These are phyloP conservation scores for Camellia lanceoleosa DNA, from an alignment of 148 eudicot species.

Conservation along the genomic window DNA sequence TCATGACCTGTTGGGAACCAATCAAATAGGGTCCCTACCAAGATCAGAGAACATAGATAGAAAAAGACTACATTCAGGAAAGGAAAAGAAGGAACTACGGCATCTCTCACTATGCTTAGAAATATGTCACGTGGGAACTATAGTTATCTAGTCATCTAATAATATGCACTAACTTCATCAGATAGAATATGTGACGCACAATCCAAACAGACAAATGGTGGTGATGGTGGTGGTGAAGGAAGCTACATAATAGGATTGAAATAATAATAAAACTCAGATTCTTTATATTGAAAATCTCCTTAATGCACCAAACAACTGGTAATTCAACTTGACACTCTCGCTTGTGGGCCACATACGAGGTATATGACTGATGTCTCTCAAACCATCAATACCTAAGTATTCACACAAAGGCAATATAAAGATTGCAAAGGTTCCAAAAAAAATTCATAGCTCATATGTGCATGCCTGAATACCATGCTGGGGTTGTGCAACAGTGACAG, in stretches of 20 bases:
- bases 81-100: neutral
- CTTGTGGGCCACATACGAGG: neutral
- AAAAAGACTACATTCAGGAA: neutral
- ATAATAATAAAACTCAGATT: neutral
- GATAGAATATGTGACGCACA: neutral
- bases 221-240: neutral
- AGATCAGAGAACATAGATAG: neutral
- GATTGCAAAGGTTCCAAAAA: neutral
- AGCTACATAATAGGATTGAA: neutral
- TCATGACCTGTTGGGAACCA: neutral
- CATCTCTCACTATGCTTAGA: neutral
- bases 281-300: neutral
- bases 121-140: neutral
- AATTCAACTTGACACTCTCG: neutral
- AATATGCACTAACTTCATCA: neutral
- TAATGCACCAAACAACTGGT: neutral
- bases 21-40: neutral
- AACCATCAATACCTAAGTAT: neutral
- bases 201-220: neutral
- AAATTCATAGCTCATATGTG: conserved; percentile 20
- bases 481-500: conserved; percentile 93
- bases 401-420: neutral
- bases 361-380: conserved; percentile 5
- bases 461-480: conserved; percentile 97
- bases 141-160: conserved; percentile 1